A percentile compares a stretch with the other conserved stretches of the same genome.
These are phyloP conservation scores for Aphanomyces cochlioides DNA, from an alignment of 352 stramenopile genomes.

Conservation along the genomic window DNA sequence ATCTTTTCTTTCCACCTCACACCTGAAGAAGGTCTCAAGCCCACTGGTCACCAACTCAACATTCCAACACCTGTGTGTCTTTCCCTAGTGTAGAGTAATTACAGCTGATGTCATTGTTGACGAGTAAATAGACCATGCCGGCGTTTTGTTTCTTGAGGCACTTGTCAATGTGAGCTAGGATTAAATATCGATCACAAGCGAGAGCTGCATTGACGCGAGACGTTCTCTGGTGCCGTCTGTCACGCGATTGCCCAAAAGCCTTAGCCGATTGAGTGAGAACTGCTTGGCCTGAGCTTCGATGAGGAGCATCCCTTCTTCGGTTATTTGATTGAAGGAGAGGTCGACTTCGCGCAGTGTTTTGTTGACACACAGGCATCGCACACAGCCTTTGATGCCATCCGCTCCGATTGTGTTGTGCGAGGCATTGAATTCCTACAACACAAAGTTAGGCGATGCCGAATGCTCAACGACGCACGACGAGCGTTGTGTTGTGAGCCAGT, in stretches of 20 bases:
- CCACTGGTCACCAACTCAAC: background rate
- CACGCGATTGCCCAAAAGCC: constrained; percentile 19
- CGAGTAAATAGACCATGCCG: too few relatives aligned
- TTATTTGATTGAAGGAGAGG: constrained; percentile 67
- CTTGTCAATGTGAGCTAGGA: background rate
- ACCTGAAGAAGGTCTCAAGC: background rate
- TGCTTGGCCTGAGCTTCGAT: constrained; percentile 20
- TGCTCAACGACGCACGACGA: constrained; percentile 30
- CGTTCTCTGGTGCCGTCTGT: constrained; percentile 5
- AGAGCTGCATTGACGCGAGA: background rate
- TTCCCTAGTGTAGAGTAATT: background rate
- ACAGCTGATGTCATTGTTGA: too few relatives aligned
- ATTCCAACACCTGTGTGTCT: constrained; percentile 24
- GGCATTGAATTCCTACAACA: constrained; percentile 43
- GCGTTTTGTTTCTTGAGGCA: too few relatives aligned
- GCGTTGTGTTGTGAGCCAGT: constrained; percentile 50
- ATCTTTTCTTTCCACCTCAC: constrained; percentile 15
- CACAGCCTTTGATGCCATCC: constrained; percentile 61
- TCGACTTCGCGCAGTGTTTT: constrained; percentile 60
- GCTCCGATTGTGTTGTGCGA: constrained; percentile 69
- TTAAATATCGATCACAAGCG: constrained; percentile 28
- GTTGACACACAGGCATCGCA: constrained; percentile 55
- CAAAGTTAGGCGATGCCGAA: background rate
- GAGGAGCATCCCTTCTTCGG: constrained; percentile 45
- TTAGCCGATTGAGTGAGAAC: constrained; percentile 17